Conservation (phyloP, 176 grass and related monocot genomes). For the Aegilops umbellulata region DNA sequence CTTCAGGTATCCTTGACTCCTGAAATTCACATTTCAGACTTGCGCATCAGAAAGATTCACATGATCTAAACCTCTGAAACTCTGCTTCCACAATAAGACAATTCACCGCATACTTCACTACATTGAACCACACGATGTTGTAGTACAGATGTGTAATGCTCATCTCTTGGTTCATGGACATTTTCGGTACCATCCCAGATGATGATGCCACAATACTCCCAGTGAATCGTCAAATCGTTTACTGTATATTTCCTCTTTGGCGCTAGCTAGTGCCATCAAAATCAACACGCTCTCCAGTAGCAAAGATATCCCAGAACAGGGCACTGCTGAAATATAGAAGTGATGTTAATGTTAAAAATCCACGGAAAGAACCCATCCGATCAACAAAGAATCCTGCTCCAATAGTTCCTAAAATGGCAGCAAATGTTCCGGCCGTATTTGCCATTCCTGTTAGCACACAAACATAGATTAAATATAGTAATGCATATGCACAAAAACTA, state of each 20-base stretch:
- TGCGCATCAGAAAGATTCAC: neutral
- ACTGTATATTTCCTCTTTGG: neutral
- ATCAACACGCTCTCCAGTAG: slow-evolving; percentile 84
- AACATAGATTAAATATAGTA: slow-evolving; percentile 16
- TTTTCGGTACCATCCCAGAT: neutral
- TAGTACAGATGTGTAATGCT: neutral
- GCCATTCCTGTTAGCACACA: slow-evolving; percentile 67
- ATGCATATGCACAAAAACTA: neutral
- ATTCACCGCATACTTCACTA: neutral
- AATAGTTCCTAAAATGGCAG: slow-evolving; percentile 89
- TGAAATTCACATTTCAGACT: slow-evolving; percentile 6
- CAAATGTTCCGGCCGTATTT: slow-evolving; percentile 91
- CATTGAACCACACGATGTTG: neutral
- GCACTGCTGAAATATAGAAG: slow-evolving; percentile 80
- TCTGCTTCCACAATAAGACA: slow-evolving; percentile 1
- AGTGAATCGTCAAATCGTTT: slow-evolving; percentile 15
- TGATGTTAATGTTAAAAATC: slow-evolving; percentile 82
- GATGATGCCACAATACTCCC: neutral
- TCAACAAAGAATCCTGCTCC: slow-evolving; percentile 97
- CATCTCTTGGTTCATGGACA: neutral
- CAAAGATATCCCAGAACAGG: slow-evolving; percentile 92
- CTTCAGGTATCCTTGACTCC: slow-evolving; percentile 2
- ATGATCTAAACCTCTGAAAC: neutral
- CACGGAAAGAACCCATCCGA: slow-evolving; percentile 87
- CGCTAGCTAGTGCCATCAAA: slow-evolving; percentile 50